Percentiles rank a stretch among this genome's conserved stretches.
phyloP scores from a whole-genome alignment of 306 rosid species.

The Sicyos baderoa region DNA sequence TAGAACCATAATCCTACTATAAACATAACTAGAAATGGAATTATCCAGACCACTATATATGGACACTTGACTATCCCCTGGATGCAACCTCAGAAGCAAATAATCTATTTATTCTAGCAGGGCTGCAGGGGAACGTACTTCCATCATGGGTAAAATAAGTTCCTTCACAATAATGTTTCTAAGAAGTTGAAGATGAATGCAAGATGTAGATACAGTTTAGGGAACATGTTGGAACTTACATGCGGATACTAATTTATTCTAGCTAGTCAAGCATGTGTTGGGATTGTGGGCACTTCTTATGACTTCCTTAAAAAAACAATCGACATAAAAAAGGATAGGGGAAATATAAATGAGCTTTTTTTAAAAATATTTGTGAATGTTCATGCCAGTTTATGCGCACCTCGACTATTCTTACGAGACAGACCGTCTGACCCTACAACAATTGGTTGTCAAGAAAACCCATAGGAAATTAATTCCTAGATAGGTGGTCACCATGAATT shows the following conservation, averaged over 20 bases:
- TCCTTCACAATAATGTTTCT: not conserved
- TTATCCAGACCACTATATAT: not conserved
- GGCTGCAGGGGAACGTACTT: not conserved
- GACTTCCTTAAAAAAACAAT: no score
- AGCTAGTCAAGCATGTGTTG: no score
- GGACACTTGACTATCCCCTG: not conserved
- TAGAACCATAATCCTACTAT: not conserved
- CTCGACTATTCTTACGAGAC: no score
- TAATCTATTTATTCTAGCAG: not conserved
- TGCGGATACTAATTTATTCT: not conserved
- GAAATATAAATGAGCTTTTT: no score
- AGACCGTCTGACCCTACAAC: no score
- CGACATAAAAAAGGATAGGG: no score
- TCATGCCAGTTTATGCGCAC: no score
- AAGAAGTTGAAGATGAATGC: not conserved
- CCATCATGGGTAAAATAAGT: conserved; percentile 3
- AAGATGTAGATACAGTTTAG: not conserved
- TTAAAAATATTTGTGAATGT: no score
- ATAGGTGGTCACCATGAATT: no score
- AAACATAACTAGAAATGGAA: not conserved
- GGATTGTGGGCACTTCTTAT: not conserved
- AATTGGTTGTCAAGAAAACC: no score
- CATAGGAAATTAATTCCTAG: no score
- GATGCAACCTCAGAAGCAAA: not conserved
- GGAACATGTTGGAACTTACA: not conserved